These are phyloP conservation scores for Leccinum broughii DNA, from an alignment of 768 basidiomycete genomes.

Conservation along the genomic window DNA sequence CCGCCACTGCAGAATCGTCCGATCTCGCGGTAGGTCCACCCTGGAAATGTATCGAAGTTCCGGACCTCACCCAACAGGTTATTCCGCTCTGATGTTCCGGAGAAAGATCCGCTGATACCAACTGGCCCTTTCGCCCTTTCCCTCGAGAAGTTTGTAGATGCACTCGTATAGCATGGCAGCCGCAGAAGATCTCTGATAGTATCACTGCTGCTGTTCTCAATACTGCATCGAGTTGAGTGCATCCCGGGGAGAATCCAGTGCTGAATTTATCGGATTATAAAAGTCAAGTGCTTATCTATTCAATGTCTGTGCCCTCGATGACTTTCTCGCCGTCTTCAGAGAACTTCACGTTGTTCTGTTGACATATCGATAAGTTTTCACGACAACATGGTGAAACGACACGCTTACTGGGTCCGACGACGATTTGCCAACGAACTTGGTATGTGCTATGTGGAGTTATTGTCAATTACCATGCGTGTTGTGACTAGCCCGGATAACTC, in stretches of 20 bases:
- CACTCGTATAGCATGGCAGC: neutral
- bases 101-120: neutral
- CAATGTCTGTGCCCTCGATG: slow-evolving; percentile 47
- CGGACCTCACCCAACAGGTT: neutral
- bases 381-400: neutral
- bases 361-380: neutral
- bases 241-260: neutral
- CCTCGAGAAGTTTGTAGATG: neutral
- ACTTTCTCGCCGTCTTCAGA: slow-evolving; percentile 76
- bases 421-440: slow-evolving; percentile 82
- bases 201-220: neutral
- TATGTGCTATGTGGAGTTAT: slow-evolving; percentile 58
- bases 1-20: neutral
- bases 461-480: neutral
- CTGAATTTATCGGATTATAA: neutral
- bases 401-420: slow-evolving; percentile 40
- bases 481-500: slow-evolving; percentile 30
- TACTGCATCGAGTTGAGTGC: neutral
- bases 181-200: neutral
- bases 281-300: slow-evolving; percentile 8
- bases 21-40: neutral
- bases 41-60: neutral
- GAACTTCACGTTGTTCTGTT: slow-evolving; percentile 73
- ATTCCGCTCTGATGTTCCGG: neutral
- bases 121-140: neutral